Evolutionary conservation across 1,284 basidiomycete genomes (phyloP), one percentile per base, ranked within the genome.

Genomic region (Takashimella tepidaria): DNA sequence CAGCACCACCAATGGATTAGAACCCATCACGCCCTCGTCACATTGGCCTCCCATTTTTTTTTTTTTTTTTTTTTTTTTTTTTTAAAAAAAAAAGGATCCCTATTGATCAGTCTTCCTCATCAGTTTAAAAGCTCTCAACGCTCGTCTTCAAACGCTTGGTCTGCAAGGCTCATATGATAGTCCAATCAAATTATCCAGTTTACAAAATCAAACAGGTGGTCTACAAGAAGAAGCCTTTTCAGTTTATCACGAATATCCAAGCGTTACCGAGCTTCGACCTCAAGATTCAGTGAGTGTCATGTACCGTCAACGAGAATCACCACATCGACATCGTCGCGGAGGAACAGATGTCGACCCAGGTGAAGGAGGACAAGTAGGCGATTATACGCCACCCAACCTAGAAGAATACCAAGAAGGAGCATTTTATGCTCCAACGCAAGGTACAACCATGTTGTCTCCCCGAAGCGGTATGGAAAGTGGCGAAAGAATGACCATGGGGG

Each of bases 281-380:
- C 48, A 50, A 11, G 68, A 70, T 45, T 65, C 62, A 16, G 57
- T 68, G 24, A 63, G 60, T 16, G 31, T 37, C 50, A 70, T 70
- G 68, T 70, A 70, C 47, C 56, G 66, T 60, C 62, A 0, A 47
- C 50, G 4, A 47, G 56, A 37, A 49, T 56, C 23, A 55, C 59
- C 16, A 55, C 58, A 16, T 26, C 49, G 24, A 47, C 53, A 3
- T 20, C 46, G 64, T 24, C 49, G 57, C 31, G 68, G 63, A 2
- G 68, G 66, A 4, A 69, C 68, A 1, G 64, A 67, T 50, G 58
- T 69, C n/a, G 67, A 70, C 50, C 61, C 59, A 1, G 65, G 53
- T 21, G 59, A 63, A 25, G 47, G 22, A 45, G 48, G 31, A 10
- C 41, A 50, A 3, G 44, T 37, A 16, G 31, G 31, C 31, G 31